Conservation (phyloP, 2,329 filamentous ascomycete species). For the Beauveria pseudobassiana region DNA sequence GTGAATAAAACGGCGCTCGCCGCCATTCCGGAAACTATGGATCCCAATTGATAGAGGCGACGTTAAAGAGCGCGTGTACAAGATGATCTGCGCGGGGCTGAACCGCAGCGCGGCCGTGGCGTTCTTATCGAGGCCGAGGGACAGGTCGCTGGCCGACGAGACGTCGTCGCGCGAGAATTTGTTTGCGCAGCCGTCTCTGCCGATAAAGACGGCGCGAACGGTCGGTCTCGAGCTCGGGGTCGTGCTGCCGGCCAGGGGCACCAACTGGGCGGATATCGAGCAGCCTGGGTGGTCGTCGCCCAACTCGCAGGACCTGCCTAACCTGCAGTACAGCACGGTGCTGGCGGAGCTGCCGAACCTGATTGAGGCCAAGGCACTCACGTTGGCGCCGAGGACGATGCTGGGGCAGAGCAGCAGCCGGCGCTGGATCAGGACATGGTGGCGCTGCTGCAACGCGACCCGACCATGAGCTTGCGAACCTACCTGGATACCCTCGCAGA, state of each 20-base stretch:
- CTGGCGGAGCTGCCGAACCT: conserved; percentile 79
- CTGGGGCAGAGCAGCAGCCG: conserved; percentile 32
- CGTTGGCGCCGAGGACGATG: conserved; percentile 57
- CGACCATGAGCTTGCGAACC: conserved; percentile 66
- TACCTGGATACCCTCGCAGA: conserved; percentile 67
- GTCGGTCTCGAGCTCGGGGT: conserved; percentile 32
- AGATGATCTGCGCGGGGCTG: conserved; percentile 66
- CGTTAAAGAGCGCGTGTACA: conserved; percentile 64
- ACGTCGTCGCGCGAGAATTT: conserved; percentile 8
- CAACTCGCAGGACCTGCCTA: conserved; percentile 62
- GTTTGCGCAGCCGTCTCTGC: conserved; percentile 24
- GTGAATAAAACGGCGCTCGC: conserved; percentile 73
- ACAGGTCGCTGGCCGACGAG: neutral
- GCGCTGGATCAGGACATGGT: conserved; percentile 52
- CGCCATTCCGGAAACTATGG: conserved; percentile 76
- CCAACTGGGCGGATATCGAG: conserved; percentile 72
- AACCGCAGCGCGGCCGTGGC: conserved; percentile 73
- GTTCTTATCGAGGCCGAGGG: conserved; percentile 64
- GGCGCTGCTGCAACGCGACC: conserved; percentile 63
- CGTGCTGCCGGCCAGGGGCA: conserved; percentile 42
- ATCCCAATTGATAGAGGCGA: conserved; percentile 82
- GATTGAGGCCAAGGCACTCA: conserved; percentile 89
- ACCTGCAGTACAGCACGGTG: conserved; percentile 77
- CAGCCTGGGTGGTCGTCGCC: conserved; percentile 89
- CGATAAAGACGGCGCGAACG: conserved; percentile 20